Base-by-base conservation (phyloP, 164 flowering plant species). In the Macadamia integrifolia region DNA sequence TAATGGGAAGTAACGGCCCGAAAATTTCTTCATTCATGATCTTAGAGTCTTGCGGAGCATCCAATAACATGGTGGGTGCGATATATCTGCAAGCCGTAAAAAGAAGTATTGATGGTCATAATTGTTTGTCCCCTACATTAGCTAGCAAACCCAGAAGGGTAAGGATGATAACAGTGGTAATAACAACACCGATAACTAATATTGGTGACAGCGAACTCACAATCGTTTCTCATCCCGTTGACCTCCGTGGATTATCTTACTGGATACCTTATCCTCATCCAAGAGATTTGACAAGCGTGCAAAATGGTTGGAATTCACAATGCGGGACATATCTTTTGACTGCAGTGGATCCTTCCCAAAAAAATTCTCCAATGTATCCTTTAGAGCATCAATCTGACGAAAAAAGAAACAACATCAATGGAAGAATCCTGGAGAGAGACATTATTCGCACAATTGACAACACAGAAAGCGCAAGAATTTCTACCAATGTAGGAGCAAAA, bases 21-120 rank as follows among this genome's bases (percentile, higher is more conserved):
- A 91, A 91, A 69, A 93, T 90, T 81, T 93, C 97, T 71, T 91
- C 98, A 35, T 62, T 84, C 98, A 93, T 93, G 74, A 94, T 84
- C 78, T 86, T 53, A 66, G 96, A 87, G 64, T 94, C 88, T 63
- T 66, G 79, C 35, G 98, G 96, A 67, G 82, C 93, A 84, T 91
- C 97, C 73, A 91, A 70, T 74, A 94, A 74, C 55, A 94, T 65
- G 57, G 98, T 90, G 30, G 98, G 98, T 77, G 92, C 82, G 76
- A 94, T 90, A 67, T 73, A 81, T 67, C 98, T 91, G 85, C 59
- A 70, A 56, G 31, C 57, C 29, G 70, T 52, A 31, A 30, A 66
- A 63, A 64, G 28, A 59, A 66, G 12, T 42, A 53, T 10, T 35
- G 50, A 58, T 46, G 3, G 32, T 55, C 31, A 17, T 32, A 71